Base-by-base conservation (phyloP, 2,329 filamentous ascomycete species). In the Laburnicola sp. region DNA sequence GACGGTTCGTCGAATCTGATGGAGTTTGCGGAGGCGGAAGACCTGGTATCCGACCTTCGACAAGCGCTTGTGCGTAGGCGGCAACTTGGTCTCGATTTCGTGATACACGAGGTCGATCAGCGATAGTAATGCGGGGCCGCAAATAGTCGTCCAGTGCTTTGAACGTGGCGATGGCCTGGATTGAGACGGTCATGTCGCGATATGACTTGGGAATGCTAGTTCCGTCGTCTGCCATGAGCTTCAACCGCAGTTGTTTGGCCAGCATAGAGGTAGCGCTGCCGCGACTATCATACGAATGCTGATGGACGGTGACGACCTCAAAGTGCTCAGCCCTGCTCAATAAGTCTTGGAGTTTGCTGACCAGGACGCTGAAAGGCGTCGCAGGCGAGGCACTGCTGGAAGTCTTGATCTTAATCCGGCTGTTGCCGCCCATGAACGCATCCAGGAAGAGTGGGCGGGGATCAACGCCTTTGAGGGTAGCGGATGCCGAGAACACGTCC, bases 291-390 rank as follows among this genome's bases (percentile, higher is more conserved):
- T 93, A 89, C 4, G 89, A 87, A 63, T 95, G 96, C 56, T 96
- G 89, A 70, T 96, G 91, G 48, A 97, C 92, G 6, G 94, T 99
- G 55, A 96, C 84, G 38, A 99, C 93, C 69, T 99, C 94, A 64
- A 97, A 99, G 77, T 97, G 92, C 77, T 99, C 94, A 30, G 93
- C 95, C 61, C 94, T 86, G 78, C 94, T 99, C 50, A 99, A 82
- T 51, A 99, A 78, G 75, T 99, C 94, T 74, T 99, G 94, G 28
- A 99, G 80, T 73, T 99, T 99, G 71, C 92, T 88, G 35, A 96
- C 86, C 71, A 99, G 81, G 45, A 96, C 84, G 65, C 91, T 94
- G 72, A 97, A 96, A 0, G 91, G 87, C 0, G 93, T 96, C 0
- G 85, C 81, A 2, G 89, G 86, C 8, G 87, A 88, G 48, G 88